phyloP scores from a whole-genome alignment of 2,329 filamentous ascomycete genomes.

The Microdochium bolleyi region DNA sequence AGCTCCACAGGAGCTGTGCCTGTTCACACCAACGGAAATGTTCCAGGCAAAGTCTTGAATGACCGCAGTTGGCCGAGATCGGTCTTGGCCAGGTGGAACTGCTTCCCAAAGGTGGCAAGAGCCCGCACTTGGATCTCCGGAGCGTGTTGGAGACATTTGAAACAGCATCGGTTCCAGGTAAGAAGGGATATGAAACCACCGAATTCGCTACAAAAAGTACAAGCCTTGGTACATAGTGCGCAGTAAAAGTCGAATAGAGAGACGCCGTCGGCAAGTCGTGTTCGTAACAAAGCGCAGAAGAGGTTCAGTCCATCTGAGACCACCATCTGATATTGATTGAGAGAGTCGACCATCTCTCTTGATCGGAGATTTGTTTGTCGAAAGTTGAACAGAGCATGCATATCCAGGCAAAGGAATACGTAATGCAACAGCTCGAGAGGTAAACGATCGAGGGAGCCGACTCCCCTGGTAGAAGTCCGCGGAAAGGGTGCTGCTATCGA shows the following conservation, averaged over 20 bases:
- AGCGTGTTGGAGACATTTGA: slow-evolving; percentile 12
- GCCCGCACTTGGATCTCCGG: slow-evolving; percentile 11
- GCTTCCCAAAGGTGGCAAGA: slow-evolving; percentile 9
- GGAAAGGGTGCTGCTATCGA: slow-evolving; percentile 20
- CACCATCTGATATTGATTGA: slow-evolving; percentile 11
- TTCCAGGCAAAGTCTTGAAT: slow-evolving; percentile 20
- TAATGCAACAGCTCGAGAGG: slow-evolving; percentile 21
- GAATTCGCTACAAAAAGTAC: slow-evolving; percentile 2
- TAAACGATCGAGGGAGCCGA: slow-evolving; percentile 18
- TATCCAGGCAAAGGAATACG: slow-evolving; percentile 17
- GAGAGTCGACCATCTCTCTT: slow-evolving; percentile 10
- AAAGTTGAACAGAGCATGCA: slow-evolving; percentile 19
- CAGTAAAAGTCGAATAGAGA: slow-evolving; percentile 14
- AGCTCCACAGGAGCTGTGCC: slow-evolving; percentile 20
- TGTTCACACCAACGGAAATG: slow-evolving; percentile 25
- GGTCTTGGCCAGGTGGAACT: slow-evolving; percentile 10
- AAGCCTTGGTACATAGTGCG: slow-evolving; percentile 17
- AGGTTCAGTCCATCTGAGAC: slow-evolving; percentile 14
- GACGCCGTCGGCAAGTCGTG: slow-evolving; percentile 12
- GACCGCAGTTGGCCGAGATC: slow-evolving; percentile 8
- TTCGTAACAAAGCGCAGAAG: slow-evolving; percentile 19
- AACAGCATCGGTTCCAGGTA: slow-evolving; percentile 19
- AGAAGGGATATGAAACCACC: slow-evolving; percentile 16
- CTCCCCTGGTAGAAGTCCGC: slow-evolving; percentile 9
- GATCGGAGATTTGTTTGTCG: slow-evolving; percentile 14